A percentile compares a stretch with the other conserved stretches of the same genome.
Evolutionary conservation across 108 stramenopile genomes (phyloP).

Genomic region (Fragilaria crotonensis): DNA sequence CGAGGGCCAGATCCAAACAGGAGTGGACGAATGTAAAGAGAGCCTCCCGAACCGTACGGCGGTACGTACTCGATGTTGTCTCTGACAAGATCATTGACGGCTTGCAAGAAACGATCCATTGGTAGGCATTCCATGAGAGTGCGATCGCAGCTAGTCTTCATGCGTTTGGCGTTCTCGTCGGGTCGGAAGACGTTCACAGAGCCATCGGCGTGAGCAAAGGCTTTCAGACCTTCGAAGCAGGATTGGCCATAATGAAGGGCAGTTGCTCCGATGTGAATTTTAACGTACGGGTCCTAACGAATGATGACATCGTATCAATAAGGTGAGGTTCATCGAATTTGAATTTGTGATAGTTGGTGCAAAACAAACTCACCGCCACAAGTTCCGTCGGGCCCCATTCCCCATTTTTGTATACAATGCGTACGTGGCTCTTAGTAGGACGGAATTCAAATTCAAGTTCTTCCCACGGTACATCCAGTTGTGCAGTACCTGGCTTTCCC

Average conservation of each 20-base stretch:
- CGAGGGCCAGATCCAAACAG: constrained; percentile 93
- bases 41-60: constrained; percentile 90
- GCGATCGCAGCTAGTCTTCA: constrained; percentile 69
- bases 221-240: constrained; percentile 98
- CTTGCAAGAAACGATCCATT: constrained; percentile 84
- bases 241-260: constrained; percentile 97
- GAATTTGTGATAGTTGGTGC: too few species aligned
- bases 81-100: constrained; percentile 74
- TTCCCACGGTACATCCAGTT: constrained; percentile 82
- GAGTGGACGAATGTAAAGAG: constrained; percentile 94
- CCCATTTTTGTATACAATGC: constrained; percentile 71
- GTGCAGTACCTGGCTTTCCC: constrained; percentile 67
- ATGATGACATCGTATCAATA: not conserved
- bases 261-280: constrained; percentile 94
- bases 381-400: constrained; percentile 68
- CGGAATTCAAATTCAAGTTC: constrained; percentile 96
- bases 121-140: constrained; percentile 90
- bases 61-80: constrained; percentile 97
- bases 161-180: constrained; percentile 90
- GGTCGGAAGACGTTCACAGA: constrained; percentile 93
- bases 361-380: constrained; percentile 56
- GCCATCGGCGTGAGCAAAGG: constrained; percentile 90
- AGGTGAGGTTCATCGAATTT: too few species aligned
- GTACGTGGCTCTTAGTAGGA: constrained; percentile 84
- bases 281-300: constrained; percentile 73